Evolutionary conservation across 164 flowering plant genomes (phyloP), one percentile per base, ranked within the genome.

Genomic region (Amborella trichopoda): DNA sequence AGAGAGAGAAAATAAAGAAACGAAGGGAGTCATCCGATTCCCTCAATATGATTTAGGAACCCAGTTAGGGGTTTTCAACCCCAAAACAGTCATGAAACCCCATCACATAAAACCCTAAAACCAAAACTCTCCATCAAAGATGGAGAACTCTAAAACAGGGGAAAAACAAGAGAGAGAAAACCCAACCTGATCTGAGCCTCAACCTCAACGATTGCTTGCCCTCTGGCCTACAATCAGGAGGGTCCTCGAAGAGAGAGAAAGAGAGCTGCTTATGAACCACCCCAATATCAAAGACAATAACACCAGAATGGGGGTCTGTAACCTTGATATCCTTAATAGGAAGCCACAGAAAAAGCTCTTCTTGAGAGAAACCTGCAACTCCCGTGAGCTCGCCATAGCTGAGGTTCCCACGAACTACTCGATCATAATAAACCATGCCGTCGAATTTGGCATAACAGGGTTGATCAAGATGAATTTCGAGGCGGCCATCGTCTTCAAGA

Each of bases 331-430:
- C 94, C 40, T 72, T 81, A 6, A 88, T 82, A 0, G 94, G 96
- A 3, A 88, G 54, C 96, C 96, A 88, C 0, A 88, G 50, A 36
- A 88, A 88, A 27, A 88, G 85, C 62, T 88, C 96, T 59, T 83
- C 86, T 45, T 83, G 94, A 2, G 75, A 54, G 26, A 88, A 54
- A 2, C 96, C 96, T 23, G 47, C 67, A 5, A 88, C 71, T 0
- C 80, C 91, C 1, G 56, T 61, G 20, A 88, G 73, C 39, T 73
- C 70, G 0, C 91, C 88, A 44, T 78, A 77, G 53, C 72, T 87
- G 24, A 87, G 75, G 52, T 87, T 87, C 3, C 81, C 96, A 23
- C 55, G 74, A 0, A 87, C 63, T 2, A 75, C 77, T 19, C 72
- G 73, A 1, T 87, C 96, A 40, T 71, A 83, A 24, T 48, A 65